Base-by-base conservation (phyloP, 805 yeast species). In the Hyphopichia homilentoma region DNA sequence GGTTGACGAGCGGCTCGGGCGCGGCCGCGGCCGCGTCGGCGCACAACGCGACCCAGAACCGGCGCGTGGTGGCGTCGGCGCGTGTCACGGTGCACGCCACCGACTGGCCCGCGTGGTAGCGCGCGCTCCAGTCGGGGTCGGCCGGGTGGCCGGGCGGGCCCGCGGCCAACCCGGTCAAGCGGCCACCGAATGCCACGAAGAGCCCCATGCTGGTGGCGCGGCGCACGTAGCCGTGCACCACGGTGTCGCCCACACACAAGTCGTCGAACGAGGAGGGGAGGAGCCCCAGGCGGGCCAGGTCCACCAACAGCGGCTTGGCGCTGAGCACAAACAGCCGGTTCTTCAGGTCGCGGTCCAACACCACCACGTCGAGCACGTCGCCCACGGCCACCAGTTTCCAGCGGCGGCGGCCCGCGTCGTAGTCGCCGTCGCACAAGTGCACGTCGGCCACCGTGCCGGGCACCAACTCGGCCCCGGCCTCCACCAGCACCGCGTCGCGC, bases 131-230 rank as follows among this genome's bases (percentile, higher is more conserved):
- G 42, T 79, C 81, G 7, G 70, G 77, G 18, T 41, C 38, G 23
- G 61, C 64, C n/a, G n/a, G n/a, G n/a, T n/a, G 77, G 18, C 40
- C 38, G 25, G 65, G 70, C 30, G 70, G 68, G 21, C 73, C 74
- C 4, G 78, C 67, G 15, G 84, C 84, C 42, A 90, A 70, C 32
- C 97, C 97, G 20, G 86, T 84, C 41, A 90, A 73, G 33, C 73
- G 75, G 41, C 84, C 82, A 35, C 81, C 86, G 58, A 90, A 90
- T 0, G 81, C 75, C 36, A 90, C 83, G 53, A 90, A 90, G 8
- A 87, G 66, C 43, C 97, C 97, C 52, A 72, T 71, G 27, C 70
- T 72, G n/a, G 94, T 84, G 13, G 82, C 76, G 13, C 88, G 80
- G 44, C 78, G 82, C 24, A 90, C 77, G 53, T 69, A 89, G 26